phyloP scores from a whole-genome alignment of 1,284 basidiomycete species.

The Gomphus bonarii region DNA sequence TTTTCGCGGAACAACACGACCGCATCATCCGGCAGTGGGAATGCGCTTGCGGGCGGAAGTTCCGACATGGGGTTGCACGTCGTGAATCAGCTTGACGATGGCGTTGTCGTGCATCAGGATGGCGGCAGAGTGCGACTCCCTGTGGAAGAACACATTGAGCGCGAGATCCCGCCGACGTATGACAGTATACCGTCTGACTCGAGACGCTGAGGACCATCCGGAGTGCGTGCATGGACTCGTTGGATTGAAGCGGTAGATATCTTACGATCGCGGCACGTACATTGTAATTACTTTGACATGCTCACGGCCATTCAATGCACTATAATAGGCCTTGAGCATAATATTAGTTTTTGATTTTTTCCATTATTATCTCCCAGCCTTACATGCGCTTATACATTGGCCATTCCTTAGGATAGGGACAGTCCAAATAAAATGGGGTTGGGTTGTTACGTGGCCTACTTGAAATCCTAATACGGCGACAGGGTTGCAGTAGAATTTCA shows the following conservation, averaged over 20 bases:
- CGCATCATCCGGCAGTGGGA: neutral
- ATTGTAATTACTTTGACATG: neutral
- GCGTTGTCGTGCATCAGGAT: slow-evolving; percentile 22
- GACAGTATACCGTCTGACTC: slow-evolving; percentile 12
- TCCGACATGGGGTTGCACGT: slow-evolving; percentile 11
- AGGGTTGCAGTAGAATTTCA: too few species aligned
- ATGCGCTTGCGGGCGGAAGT: neutral
- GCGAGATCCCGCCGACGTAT: slow-evolving; percentile 24
- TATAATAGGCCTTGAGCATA: neutral
- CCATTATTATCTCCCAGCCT: too few species aligned
- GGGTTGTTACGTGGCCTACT: too few species aligned
- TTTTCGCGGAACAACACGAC: neutral
- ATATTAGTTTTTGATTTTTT: neutral
- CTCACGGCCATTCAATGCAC: neutral
- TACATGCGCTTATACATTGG: too few species aligned
- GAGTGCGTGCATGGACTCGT: neutral
- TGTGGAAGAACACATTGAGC: neutral
- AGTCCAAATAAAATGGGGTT: too few species aligned
- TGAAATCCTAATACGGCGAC: too few species aligned
- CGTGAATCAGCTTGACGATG: slow-evolving; percentile 18
- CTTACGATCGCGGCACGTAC: neutral
- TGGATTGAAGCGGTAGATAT: neutral
- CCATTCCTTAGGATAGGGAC: too few species aligned
- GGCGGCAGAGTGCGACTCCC: slow-evolving; percentile 18
- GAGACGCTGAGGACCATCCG: neutral